These are phyloP conservation scores for Phragmites australis DNA, from an alignment of 176 grass and related monocot species.

Conservation along the genomic window DNA sequence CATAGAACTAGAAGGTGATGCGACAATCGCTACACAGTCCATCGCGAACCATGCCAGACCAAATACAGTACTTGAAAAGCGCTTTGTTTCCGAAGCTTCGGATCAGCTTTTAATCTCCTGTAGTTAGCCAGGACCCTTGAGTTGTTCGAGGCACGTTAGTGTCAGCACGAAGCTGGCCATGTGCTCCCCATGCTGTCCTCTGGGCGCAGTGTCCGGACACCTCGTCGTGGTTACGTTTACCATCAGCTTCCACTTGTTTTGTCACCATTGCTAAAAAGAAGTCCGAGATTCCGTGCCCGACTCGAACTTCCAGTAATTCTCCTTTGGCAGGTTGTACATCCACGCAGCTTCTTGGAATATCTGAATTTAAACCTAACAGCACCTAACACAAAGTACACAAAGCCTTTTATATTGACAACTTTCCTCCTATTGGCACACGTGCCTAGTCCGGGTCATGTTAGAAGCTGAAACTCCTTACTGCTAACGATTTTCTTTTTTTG, in stretches of 20 bases:
- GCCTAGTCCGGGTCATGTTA: not conserved
- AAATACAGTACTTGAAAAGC: not conserved
- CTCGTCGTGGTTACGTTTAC: not conserved
- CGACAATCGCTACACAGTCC: not conserved
- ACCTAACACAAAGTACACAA: not conserved
- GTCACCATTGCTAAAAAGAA: not conserved
- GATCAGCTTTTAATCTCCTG: not conserved
- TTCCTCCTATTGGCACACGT: not conserved
- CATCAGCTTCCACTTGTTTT: not conserved
- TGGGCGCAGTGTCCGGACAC: not conserved
- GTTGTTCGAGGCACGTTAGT: not conserved
- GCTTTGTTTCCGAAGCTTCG: not conserved
- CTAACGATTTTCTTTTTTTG: not conserved
- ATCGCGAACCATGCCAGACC: not conserved
- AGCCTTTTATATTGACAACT: not conserved
- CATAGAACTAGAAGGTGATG: no score
- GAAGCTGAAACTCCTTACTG: not conserved
- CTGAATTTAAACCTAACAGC: not conserved
- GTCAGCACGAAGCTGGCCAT: slow-evolving; percentile 9
- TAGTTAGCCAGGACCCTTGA: no score
- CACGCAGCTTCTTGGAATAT: not conserved
- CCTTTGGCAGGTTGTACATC: not conserved
- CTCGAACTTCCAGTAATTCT: not conserved
- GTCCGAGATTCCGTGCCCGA: not conserved
- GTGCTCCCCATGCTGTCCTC: not conserved